Evolutionary conservation across 495 filamentous ascomycete species (phyloP).

Genomic region (Hypoxylon intermedium): DNA sequence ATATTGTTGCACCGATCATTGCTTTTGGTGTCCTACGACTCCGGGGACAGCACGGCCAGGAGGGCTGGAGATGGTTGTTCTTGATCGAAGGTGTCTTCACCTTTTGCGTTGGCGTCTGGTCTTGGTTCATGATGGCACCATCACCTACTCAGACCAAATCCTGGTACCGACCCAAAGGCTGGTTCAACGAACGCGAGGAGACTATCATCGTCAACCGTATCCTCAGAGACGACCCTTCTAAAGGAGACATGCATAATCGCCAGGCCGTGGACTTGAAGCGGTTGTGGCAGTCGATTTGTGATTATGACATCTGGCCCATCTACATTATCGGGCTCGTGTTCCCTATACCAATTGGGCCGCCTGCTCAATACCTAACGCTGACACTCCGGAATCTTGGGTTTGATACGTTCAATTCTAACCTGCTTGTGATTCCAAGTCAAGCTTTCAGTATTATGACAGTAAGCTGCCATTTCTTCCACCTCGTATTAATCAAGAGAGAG

Average conservation of each 20-base stretch:
- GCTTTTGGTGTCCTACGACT: conserved; percentile 72
- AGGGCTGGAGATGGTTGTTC: conserved; percentile 75
- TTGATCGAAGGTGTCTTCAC: conserved; percentile 59
- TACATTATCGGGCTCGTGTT: conserved; percentile 68
- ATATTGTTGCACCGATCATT: conserved; percentile 65
- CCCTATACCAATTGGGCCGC: conserved; percentile 61
- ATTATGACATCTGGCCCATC: conserved; percentile 77
- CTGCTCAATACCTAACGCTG: conserved; percentile 67
- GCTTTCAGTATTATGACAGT: conserved; percentile 5
- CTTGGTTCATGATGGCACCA: conserved; percentile 69
- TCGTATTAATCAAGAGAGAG: conserved; percentile 6
- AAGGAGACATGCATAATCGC: conserved; percentile 65
- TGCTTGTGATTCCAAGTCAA: conserved; percentile 67
- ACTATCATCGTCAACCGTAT: conserved; percentile 75
- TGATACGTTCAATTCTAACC: conserved; percentile 69
- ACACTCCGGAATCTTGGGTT: conserved; percentile 67
- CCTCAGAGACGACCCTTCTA: conserved; percentile 72
- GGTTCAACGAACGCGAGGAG: conserved; percentile 68
- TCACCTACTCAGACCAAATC: conserved; percentile 70
- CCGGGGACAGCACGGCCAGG: conserved; percentile 56
- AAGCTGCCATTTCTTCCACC: conserved; percentile 17
- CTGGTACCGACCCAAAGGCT: conserved; percentile 68
- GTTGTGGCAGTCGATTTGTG: conserved; percentile 65
- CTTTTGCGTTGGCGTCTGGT: conserved; percentile 62
- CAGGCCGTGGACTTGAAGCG: conserved; percentile 65